Conservation (phyloP, 306 rosid genomes). For the Acmispon strigosus region DNA sequence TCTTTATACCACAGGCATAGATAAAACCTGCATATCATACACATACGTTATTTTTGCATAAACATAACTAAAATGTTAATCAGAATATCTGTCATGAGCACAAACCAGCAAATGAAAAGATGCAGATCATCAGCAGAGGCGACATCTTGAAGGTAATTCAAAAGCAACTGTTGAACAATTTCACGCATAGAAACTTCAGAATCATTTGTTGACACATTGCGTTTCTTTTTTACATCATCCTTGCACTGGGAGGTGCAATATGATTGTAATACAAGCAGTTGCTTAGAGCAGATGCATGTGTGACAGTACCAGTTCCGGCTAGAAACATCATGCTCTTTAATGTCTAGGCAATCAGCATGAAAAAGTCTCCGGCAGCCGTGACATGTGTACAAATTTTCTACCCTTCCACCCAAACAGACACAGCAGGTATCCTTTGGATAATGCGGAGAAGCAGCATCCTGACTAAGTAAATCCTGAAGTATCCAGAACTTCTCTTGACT, state of each 20-base stretch:
- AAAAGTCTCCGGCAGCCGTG: constrained; percentile 76
- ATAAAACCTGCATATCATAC: constrained; percentile 67
- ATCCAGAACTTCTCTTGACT: constrained; percentile 77
- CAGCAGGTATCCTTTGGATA: constrained; percentile 62
- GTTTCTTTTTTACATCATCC: constrained; percentile 43
- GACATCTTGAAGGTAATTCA: constrained; percentile 83
- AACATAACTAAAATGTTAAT: constrained; percentile 12
- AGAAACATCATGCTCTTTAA: constrained; percentile 68
- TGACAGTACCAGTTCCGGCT: constrained; percentile 79
- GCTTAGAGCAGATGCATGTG: constrained; percentile 72
- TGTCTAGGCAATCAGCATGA: constrained; percentile 82
- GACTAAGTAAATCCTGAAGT: constrained; percentile 51
- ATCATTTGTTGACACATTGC: constrained; percentile 32
- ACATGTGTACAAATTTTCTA: constrained; percentile 50
- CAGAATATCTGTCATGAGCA: constrained; percentile 25
- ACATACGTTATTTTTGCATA: constrained; percentile 24
- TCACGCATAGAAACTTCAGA: constrained; percentile 50
- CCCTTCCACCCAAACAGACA: constrained; percentile 64
- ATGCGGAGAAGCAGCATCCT: constrained; percentile 33
- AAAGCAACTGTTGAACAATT: constrained; percentile 85
- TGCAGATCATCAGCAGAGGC: constrained; percentile 79
- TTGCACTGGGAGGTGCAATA: constrained; percentile 71
- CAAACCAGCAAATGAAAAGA: constrained; percentile 88
- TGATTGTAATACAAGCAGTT: constrained; percentile 75
- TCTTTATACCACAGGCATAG: constrained; percentile 93